Base-by-base conservation (phyloP, 805 yeast genomes). In the Ogataea kodamae region DNA sequence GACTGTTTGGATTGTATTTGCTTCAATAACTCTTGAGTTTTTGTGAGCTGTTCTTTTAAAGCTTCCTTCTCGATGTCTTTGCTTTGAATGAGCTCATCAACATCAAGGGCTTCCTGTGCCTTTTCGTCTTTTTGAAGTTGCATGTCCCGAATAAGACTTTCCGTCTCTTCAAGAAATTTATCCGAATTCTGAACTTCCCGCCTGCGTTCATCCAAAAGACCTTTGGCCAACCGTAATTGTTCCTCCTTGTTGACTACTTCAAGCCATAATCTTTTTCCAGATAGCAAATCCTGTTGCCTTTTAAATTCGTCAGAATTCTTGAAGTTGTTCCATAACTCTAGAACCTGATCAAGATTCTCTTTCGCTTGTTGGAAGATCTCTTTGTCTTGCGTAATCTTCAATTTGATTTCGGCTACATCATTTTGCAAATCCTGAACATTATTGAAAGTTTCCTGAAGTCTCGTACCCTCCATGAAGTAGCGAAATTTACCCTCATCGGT, bases 381-480 rank as follows among this genome's bases (percentile, higher is more conserved):
- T 9, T 54, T 58, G 18, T 58, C 55, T 9, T 75, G 52, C 22
- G 59, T 60, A 6, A 65, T 62, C 22, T 59, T 62, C 32, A 68
- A 62, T 12, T 57, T 49, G 9, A 62, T 55, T 14, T 59, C 59
- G 21, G 62, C 65, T 4, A 78, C 65, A 26, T 68, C 67, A 1
- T 46, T 46, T 25, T 55, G 62, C 3, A 76, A 62, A 6, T 55
- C 53, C 13, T 57, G 64, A 37, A 77, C 68, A 49, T 80, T 77
- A 10, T 65, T 68, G 22, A 70, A 59, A n/a, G 81, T 76, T 26
- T 79, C 84, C 36, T 78, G 79, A 30, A 83, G 70, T 48, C 79
- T 68, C 2, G 94, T 78, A 21, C 95, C 96, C 33, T 74, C 73
- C 84, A 82, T 80, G 54, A 90, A 86, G 52, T 75, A 79, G 10